phyloP scores from a whole-genome alignment of 257 asterid genomes.

The Nicotiana tabacum region DNA sequence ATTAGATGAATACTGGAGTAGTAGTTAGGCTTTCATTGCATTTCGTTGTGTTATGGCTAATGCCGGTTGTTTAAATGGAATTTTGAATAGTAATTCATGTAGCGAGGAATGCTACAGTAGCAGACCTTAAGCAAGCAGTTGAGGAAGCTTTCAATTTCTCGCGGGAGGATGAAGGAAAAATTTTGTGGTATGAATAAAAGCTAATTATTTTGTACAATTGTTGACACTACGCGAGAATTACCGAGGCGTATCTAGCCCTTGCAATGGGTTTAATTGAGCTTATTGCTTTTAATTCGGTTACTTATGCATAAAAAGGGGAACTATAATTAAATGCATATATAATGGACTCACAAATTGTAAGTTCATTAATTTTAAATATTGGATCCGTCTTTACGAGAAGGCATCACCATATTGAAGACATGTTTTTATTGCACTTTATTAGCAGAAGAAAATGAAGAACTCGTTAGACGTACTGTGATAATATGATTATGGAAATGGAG shows the following conservation, averaged over 20 bases:
- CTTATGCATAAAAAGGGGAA: neutral
- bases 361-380: neutral
- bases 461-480: neutral
- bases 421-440: neutral
- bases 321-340: neutral
- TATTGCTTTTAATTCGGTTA: neutral
- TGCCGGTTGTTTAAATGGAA: neutral
- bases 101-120: slow-evolving; percentile 50
- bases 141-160: slow-evolving; percentile 37
- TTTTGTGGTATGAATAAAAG: slow-evolving; percentile 37
- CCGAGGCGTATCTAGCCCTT: neutral
- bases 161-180: slow-evolving; percentile 24
- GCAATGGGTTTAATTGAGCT: neutral
- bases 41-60: slow-evolving; percentile 2
- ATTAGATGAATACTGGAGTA: neutral
- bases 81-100: slow-evolving; percentile 36
- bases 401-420: neutral
- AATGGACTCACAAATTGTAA: neutral
- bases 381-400: neutral
- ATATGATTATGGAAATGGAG: neutral
- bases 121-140: slow-evolving; percentile 37
- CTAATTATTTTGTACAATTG: neutral
- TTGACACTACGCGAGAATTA: neutral
- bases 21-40: neutral
- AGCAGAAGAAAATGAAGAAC: no score